phyloP scores from a whole-genome alignment of 805 yeast species.

The Candida arabinofermentans region DNA sequence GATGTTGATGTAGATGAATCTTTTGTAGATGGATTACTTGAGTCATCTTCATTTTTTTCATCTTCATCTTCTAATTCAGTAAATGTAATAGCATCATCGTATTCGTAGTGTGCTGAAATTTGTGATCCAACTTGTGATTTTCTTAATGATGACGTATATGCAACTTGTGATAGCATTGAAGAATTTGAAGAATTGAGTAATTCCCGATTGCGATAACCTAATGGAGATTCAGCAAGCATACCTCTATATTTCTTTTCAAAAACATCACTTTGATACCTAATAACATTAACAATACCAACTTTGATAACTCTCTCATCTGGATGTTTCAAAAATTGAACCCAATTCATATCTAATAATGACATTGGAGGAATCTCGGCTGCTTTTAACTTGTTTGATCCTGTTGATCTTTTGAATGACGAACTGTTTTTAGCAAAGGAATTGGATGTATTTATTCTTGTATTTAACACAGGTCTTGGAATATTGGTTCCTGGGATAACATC shows the following conservation, averaged over 20 bases:
- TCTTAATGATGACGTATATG: not conserved
- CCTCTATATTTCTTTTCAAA: conserved; percentile 60
- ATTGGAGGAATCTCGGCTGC: conserved; percentile 39
- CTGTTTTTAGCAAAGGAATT: conserved; percentile 11
- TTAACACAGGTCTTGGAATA: conserved; percentile 48
- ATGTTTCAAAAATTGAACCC: conserved; percentile 51
- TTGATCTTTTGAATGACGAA: conserved; percentile 6
- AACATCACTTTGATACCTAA: conserved; percentile 39
- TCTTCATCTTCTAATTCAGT: conserved; percentile 16
- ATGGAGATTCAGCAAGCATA: conserved; percentile 53
- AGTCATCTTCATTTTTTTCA: conserved; percentile 16
- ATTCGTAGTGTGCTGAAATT: conserved; percentile 9
- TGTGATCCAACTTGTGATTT: not conserved
- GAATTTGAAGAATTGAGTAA: conserved; percentile 21
- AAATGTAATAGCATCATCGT: conserved; percentile 27
- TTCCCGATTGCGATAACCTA: conserved; percentile 43
- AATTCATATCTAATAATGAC: conserved; percentile 52
- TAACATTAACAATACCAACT: conserved; percentile 49
- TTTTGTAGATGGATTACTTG: conserved; percentile 4
- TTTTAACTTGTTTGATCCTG: conserved; percentile 6
- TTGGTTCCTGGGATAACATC: conserved; percentile 58
- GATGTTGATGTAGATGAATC: conserved; percentile 1
- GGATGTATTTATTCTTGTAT: conserved; percentile 28
- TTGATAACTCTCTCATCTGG: conserved; percentile 58
- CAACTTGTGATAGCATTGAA: conserved; percentile 14